Percentiles rank a stretch among this genome's conserved stretches.
phyloP scores from a whole-genome alignment of 305 asterid species.

The Fraxinus floribunda region DNA sequence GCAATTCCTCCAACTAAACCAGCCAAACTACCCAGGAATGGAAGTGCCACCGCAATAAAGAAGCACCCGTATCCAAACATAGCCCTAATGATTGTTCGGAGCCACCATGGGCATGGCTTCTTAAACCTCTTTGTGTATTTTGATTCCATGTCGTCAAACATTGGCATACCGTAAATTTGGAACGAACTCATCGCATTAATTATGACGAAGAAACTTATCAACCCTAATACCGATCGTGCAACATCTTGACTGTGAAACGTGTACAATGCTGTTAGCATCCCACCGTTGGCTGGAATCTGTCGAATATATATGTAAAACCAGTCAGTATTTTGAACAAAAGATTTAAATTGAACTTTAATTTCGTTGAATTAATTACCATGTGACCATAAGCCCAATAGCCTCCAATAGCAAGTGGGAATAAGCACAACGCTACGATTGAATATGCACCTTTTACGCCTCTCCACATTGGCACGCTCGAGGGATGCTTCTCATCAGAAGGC shows the following conservation, averaged over 20 bases:
- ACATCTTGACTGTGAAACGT: conserved; percentile 61
- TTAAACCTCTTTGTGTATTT: conserved; percentile 49
- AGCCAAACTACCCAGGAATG: conserved; percentile 69
- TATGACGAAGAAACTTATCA: conserved; percentile 53
- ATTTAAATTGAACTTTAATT: not conserved
- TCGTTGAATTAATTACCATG: conserved; percentile 30
- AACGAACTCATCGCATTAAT: conserved; percentile 66
- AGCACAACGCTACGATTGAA: conserved; percentile 55
- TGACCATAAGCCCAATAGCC: conserved; percentile 92
- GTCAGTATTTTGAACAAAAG: not conserved
- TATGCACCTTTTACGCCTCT: conserved; percentile 74
- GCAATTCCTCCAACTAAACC: conserved; percentile 74
- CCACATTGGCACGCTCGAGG: conserved; percentile 95
- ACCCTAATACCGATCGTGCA: conserved; percentile 35
- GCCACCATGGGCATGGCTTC: conserved; percentile 81
- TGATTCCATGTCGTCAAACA: conserved; percentile 69
- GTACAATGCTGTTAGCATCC: conserved; percentile 60
- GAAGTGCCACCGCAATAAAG: conserved; percentile 74
- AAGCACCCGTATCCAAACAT: conserved; percentile 56
- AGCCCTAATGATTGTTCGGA: conserved; percentile 49
- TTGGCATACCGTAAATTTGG: conserved; percentile 82
- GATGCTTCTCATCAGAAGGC: conserved; percentile 92
- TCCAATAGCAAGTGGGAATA: conserved; percentile 72
- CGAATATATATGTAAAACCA: not conserved
- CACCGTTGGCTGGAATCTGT: conserved; percentile 68